phyloP scores from a whole-genome alignment of 768 basidiomycete species.

The Amanita pseudoporphyria region DNA sequence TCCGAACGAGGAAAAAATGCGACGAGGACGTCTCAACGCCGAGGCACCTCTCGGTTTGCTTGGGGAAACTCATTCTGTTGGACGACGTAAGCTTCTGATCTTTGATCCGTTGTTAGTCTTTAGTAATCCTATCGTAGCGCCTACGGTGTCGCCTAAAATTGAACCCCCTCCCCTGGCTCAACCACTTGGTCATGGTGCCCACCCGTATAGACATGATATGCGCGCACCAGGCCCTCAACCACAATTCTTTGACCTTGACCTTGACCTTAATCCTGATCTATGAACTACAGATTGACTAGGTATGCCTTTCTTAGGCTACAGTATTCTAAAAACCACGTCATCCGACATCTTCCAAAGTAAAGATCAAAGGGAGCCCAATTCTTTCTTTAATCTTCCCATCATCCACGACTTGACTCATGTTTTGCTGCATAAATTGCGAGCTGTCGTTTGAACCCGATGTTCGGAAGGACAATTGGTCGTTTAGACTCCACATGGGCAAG shows the following conservation, averaged over 20 bases:
- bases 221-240: slow-evolving; percentile 40
- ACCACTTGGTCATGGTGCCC: slow-evolving; percentile 40
- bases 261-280: slow-evolving; percentile 80
- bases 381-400: neutral
- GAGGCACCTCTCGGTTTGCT: slow-evolving; percentile 71
- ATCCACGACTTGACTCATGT: slow-evolving; percentile 14
- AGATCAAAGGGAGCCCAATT: neutral
- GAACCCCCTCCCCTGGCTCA: slow-evolving; percentile 33
- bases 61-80: slow-evolving; percentile 78
- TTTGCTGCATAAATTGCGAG: slow-evolving; percentile 29
- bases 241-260: slow-evolving; percentile 67
- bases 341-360: too few species aligned
- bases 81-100: slow-evolving; percentile 43
- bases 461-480: slow-evolving; percentile 55
- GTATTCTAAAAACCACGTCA: too few species aligned
- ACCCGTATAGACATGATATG: slow-evolving; percentile 66
- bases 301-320: too few species aligned
- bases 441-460: slow-evolving; percentile 57
- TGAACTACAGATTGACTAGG: slow-evolving; percentile 17
- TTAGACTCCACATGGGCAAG: slow-evolving; percentile 44
- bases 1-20: slow-evolving; percentile 89
- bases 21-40: slow-evolving; percentile 67
- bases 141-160: slow-evolving; percentile 48
- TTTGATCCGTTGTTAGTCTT: slow-evolving; percentile 4
- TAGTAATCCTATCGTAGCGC: slow-evolving; percentile 31